Evolutionary conservation across 139 green algal genomes (phyloP), one percentile per base, ranked within the genome.

Genomic region (Closterium sp.): DNA sequence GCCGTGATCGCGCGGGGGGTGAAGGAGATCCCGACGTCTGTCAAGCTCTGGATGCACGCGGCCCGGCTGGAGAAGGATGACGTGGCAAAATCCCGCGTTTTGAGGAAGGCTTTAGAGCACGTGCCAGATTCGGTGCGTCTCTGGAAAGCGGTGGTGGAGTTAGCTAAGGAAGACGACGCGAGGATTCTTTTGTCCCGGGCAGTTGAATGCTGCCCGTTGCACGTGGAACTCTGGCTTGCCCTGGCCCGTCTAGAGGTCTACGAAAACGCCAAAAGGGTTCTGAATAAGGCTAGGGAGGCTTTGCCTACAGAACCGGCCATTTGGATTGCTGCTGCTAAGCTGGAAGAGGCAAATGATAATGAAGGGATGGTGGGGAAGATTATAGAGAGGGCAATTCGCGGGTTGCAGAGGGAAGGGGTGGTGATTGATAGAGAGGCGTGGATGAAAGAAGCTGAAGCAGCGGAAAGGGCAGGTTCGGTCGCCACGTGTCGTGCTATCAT

Each of bases 171-270:
- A 91, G 98, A 99, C 42, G 98, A 99, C 94, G 95, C 95, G 70
- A 79, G 97, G 70, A 89, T 98, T 24, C 92, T 98, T 93, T 96
- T 99, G 34, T 96, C 96, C 9, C 94, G 98, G 11, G 98, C 98
- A 9, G 97, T 99, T 90, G 98, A 99, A 96, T 99, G 98, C 62
- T 96, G 94, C 31, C 95, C 93, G 92, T 96, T 98, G 94, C 98
- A 99, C 87, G 96, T 98, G 88, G 98, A 99, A 92, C 95, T 99
- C 50, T 99, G 98, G 98, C 96, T 99, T 92, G 98, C 98, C 1
- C 95, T 99, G 87, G 98, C 98, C 0, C 95, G 96, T 24, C 95
- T 99, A 86, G 98, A 99, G 94, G 97, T 95, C 9, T 99, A 99
- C 92, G 97, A 98, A 28, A 98, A 98, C 70, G 97, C 98, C 1